phyloP scores from a whole-genome alignment of 192 early-diverging fungal genomes.

The Umbelopsis sp. region DNA sequence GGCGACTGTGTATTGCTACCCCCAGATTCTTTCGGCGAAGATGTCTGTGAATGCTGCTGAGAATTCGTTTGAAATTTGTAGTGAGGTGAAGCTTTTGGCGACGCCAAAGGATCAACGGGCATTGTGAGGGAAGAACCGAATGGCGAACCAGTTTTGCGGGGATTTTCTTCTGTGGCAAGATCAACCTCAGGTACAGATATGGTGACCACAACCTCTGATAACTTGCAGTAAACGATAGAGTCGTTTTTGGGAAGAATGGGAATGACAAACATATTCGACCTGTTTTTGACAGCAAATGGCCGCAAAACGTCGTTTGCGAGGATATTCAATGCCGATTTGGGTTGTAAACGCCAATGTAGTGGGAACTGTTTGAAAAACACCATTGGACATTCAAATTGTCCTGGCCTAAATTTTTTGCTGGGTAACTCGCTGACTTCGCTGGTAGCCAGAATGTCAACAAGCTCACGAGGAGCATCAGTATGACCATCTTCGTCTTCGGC shows the following conservation, averaged over 20 bases:
- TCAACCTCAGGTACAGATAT: constrained; percentile 17
- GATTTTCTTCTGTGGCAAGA: constrained; percentile 36
- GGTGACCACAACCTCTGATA: constrained; percentile 45
- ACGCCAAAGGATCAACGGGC: not conserved
- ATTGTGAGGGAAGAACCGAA: constrained; percentile 13
- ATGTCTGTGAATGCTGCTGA: constrained; percentile 3
- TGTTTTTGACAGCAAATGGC: constrained; percentile 68
- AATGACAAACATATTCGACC: constrained; percentile 75
- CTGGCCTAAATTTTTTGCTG: constrained; percentile 52
- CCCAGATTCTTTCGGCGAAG: not conserved
- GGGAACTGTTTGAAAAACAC: constrained; percentile 67
- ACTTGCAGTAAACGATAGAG: constrained; percentile 59
- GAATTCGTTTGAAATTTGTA: not conserved
- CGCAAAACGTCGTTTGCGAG: constrained; percentile 57
- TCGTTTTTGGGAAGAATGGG: constrained; percentile 57
- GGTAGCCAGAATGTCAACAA: constrained; percentile 39
- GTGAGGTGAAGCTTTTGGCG: constrained; percentile 12
- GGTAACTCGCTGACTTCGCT: constrained; percentile 29
- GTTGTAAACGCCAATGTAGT: constrained; percentile 75
- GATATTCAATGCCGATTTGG: constrained; percentile 62
- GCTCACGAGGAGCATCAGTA: constrained; percentile 21
- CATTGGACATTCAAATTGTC: constrained; percentile 72
- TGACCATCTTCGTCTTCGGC: constrained; percentile 60
- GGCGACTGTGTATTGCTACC: constrained; percentile 7
- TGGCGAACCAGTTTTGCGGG: constrained; percentile 29